Conservation (phyloP, 2,329 filamentous ascomycete genomes). For the Plectosphaerella plurivora region DNA sequence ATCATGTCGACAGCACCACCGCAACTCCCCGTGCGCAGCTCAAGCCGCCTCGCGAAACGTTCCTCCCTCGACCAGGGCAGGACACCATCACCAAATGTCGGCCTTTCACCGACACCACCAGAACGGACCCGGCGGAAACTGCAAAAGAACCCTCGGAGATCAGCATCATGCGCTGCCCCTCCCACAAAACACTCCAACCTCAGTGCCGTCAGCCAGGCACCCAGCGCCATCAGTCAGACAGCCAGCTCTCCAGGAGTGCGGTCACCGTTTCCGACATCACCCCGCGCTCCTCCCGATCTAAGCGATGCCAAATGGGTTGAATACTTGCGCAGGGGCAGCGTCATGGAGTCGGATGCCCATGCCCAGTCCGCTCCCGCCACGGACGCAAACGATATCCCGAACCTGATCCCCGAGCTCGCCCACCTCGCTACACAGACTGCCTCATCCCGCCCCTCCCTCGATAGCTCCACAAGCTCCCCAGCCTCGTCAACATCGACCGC, state of each 20-base stretch:
- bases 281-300: conserved; percentile 23
- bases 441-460: conserved; percentile 10
- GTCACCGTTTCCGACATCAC: conserved; percentile 1
- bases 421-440: conserved; percentile 27
- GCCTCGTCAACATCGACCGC: conserved; percentile 12
- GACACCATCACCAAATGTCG: conserved; percentile 11
- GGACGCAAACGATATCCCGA: conserved; percentile 14
- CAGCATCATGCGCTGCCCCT: conserved; percentile 19
- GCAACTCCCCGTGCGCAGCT: background rate
- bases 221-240: conserved; percentile 7
- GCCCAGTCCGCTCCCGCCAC: conserved; percentile 7
- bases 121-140: conserved; percentile 17
- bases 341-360: conserved; percentile 15
- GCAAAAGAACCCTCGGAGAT: conserved; percentile 20
- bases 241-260: too few relatives aligned
- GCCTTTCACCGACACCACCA: conserved; percentile 6
- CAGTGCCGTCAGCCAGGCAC: conserved; percentile 2
- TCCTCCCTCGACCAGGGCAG: conserved; percentile 15
- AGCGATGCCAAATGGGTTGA: conserved; percentile 27
- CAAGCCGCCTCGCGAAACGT: conserved; percentile 5
- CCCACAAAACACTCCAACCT: conserved; percentile 10
- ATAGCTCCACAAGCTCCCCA: conserved; percentile 10
- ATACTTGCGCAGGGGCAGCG: conserved; percentile 20
- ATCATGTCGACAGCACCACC: background rate
- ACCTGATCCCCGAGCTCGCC: conserved; percentile 27